Evolutionary conservation across 805 yeast species (phyloP), one percentile per base, ranked within the genome.

Genomic region (Schizosaccharomyces japonicus): DNA sequence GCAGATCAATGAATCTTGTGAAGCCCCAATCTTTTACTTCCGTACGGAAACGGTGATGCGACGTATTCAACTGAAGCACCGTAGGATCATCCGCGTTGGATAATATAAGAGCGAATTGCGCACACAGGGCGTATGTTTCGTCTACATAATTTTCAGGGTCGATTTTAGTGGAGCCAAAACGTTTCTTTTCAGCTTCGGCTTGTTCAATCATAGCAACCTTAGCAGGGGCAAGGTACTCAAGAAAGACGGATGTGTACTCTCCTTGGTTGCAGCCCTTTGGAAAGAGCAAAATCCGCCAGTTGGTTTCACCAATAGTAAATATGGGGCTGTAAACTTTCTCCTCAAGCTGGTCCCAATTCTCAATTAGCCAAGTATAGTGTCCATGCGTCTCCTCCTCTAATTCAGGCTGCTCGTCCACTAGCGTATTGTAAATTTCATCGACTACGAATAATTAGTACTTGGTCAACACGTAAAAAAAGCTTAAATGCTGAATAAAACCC

Each of bases 11-110:
- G 55, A 83, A 76, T 50, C 76, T 76, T 7, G 85, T 72, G 61
- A 90, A 90, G 26, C 99, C 99, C 99, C 99, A 90, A 60, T 90
- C 99, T 1, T 81, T 72, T 49, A 81, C 93, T 44, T 68, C 65
- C 7, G 74, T 67, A 53, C 69, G 73, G 63, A 82, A 90, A 52
- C 98, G 66, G 58, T 84, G 94, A 50, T 73, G 72, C 0, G 94
- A 78, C 5, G 71, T 21, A 6, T 33, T n/a, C 21, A 10, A 10
- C 10, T 23, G 44, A 26, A 17, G 75, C n/a, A 72, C 63, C 3
- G 67, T 59, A 0, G 85, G 79, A 56, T 76, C 72, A 4, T 66
- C 65, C 1, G 95, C 94, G 57, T 80, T 80, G 73, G 95, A 84
- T 49, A 82, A 66, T 45, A 78, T 79, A 39, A 90, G 69, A 3